Conservation (phyloP, 148 eudicot genomes). For the Rhododendron griersonianum region DNA sequence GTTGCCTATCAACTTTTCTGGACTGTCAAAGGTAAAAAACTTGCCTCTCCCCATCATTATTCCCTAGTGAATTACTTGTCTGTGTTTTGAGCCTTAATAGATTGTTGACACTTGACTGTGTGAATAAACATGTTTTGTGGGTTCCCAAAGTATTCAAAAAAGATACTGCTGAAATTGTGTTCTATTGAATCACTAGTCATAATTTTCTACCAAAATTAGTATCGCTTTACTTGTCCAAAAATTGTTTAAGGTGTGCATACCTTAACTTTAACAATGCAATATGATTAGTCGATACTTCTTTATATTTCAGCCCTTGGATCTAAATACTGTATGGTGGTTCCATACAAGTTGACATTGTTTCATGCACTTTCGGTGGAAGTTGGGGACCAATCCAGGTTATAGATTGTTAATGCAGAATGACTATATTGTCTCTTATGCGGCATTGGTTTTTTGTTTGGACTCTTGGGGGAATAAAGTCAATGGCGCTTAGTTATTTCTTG, state of each 20-base stretch:
- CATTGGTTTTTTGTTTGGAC: not conserved
- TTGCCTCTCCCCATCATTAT: not conserved
- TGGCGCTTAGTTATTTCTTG: not conserved
- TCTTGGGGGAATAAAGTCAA: not conserved
- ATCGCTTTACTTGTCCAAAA: not conserved
- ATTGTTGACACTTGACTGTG: not conserved
- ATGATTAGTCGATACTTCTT: not conserved
- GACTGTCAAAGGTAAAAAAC: conserved; percentile 46
- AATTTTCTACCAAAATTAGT: not conserved
- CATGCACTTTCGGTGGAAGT: not conserved
- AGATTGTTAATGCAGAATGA: not conserved
- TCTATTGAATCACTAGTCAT: not conserved
- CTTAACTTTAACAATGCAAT: not conserved
- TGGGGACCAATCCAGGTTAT: not conserved
- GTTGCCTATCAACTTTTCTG: conserved; percentile 63
- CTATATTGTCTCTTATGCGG: not conserved
- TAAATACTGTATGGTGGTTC: not conserved
- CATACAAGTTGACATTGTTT: not conserved
- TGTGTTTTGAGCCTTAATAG: not conserved
- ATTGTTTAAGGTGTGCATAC: not conserved
- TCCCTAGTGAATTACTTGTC: not conserved
- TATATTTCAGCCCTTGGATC: not conserved
- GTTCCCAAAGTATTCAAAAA: not conserved
- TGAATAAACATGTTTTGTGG: not conserved
- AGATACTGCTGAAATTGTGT: not conserved